Conservation (phyloP, 805 yeast genomes). For the Candida awuae region DNA sequence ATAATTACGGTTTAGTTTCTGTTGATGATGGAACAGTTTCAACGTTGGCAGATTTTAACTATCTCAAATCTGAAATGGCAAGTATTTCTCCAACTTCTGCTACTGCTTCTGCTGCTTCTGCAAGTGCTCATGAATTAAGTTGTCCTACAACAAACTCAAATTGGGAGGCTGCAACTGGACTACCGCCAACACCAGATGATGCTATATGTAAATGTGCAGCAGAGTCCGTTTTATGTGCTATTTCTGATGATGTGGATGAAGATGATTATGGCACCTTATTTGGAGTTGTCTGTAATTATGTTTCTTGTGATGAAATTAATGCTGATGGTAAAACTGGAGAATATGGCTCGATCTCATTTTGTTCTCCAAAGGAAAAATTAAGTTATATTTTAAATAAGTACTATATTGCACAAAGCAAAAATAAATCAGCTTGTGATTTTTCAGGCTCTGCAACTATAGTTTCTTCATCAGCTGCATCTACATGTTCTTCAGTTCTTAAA, state of each 20-base stretch:
- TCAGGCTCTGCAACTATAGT: conserved; percentile 56
- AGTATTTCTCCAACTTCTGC: conserved; percentile 44
- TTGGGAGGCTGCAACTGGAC: conserved; percentile 60
- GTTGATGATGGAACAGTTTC: conserved; percentile 40
- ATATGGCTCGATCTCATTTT: conserved; percentile 70
- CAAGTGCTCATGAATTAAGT: conserved; percentile 28
- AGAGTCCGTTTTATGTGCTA: conserved; percentile 49
- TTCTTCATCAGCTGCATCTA: conserved; percentile 31
- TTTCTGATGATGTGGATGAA: conserved; percentile 40
- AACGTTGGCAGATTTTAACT: conserved; percentile 53
- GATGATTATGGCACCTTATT: conserved; percentile 56
- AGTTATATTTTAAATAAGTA: conserved; percentile 60
- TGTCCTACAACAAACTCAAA: conserved; percentile 46
- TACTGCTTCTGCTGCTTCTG: conserved; percentile 29
- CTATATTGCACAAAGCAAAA: conserved; percentile 40
- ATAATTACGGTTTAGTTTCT: conserved; percentile 73
- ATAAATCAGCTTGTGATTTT: conserved; percentile 58
- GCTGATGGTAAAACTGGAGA: conserved; percentile 55
- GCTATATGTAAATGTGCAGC: conserved; percentile 57
- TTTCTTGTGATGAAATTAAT: conserved; percentile 54
- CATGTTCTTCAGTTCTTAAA: conserved; percentile 42
- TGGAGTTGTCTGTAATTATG: conserved; percentile 45
- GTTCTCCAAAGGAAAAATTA: conserved; percentile 62
- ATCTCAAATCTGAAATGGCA: conserved; percentile 48
- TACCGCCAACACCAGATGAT: conserved; percentile 75